Evolutionary conservation across 352 stramenopile genomes (phyloP).

Genomic region (Phytophthora hibernalis): DNA sequence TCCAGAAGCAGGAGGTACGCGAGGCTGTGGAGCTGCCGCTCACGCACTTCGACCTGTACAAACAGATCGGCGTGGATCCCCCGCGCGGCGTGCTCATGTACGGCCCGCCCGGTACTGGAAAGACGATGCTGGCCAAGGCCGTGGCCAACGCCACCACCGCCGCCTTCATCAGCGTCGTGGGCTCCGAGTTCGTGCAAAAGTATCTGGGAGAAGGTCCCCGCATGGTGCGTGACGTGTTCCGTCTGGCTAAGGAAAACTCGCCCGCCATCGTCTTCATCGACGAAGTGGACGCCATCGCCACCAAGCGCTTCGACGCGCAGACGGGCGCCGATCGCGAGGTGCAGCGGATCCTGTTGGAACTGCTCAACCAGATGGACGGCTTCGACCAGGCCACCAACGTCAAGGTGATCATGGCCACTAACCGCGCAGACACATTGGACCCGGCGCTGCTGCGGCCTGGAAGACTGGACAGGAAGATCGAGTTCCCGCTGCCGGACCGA

Average conservation of each 20-base stretch:
- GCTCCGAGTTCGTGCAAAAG: conserved; percentile 99
- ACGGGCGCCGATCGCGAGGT: conserved; percentile 96
- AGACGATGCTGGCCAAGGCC: conserved; percentile 99
- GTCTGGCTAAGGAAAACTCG: conserved; percentile 98
- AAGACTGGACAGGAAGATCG: conserved; percentile 99
- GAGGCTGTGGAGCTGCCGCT: conserved; percentile 99
- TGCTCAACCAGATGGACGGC: conserved; percentile 99
- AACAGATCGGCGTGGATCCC: conserved; percentile 99
- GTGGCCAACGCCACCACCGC: conserved; percentile 99
- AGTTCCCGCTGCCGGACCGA: conserved; percentile 99
- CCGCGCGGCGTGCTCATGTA: conserved; percentile 98
- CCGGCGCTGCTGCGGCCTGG: conserved; percentile 98
- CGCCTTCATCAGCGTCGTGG: conserved; percentile 98
- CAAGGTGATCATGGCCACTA: conserved; percentile 99
- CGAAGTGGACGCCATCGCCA: conserved; percentile 99
- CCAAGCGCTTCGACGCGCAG: conserved; percentile 99
- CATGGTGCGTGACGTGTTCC: conserved; percentile 99
- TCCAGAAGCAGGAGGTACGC: conserved; percentile 99
- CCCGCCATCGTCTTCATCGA: conserved; percentile 99
- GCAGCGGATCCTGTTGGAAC: conserved; percentile 99
- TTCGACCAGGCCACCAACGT: conserved; percentile 99
- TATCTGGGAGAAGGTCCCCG: conserved; percentile 99
- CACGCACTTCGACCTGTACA: conserved; percentile 99
- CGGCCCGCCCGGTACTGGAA: conserved; percentile 95
- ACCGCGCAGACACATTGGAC: conserved; percentile 99